Evolutionary conservation across 768 basidiomycete species (phyloP), one percentile per base, ranked within the genome.

Genomic region (Mycena rosella): DNA sequence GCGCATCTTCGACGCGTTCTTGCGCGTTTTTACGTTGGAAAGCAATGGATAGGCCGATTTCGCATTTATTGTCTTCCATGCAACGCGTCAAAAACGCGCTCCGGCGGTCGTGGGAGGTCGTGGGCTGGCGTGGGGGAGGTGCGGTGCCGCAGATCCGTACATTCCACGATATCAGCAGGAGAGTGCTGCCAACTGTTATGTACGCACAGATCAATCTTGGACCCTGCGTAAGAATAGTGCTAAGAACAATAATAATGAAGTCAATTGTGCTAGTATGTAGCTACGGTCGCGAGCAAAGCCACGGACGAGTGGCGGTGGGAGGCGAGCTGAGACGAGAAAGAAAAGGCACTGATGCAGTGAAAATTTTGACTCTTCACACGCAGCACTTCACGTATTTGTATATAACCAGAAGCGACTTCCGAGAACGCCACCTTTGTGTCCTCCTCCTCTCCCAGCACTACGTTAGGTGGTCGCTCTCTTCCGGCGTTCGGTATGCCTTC

Each of bases 401-500:
- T 34, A 34, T 34, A 34, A 34, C 7, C 13, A 34, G 13, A 34
- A 13, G 32, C 6, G 13, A 34, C 6, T 6, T 83, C 77, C 78
- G 80, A 80, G 76, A n/a, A n/a, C n/a, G n/a, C n/a, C 75, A 63
- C 73, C 72, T 71, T 73, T 73, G 73, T 78, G 73, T 79, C 78
- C 76, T 77, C 76, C 15, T 20, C n/a, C n/a, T 73, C 72, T 70
- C 77, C 72, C 74, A 78, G 83, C 84, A 82, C 84, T 85, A 84
- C 82, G 83, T 80, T 79, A 84, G 83, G 83, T 85, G 81, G 85
- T 78, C 5, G 83, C 79, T 78, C 74, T 72, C 71, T 69, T 65
- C 65, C 61, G n/a, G n/a, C n/a, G 30, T 60, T 29, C 22, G 34
- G 51, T 47, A 86, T 86, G 91, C 93, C 93, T 74, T 93, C 92